Conservation (phyloP, 2,329 filamentous ascomycete species). For the Amylocarpus encephaloides region DNA sequence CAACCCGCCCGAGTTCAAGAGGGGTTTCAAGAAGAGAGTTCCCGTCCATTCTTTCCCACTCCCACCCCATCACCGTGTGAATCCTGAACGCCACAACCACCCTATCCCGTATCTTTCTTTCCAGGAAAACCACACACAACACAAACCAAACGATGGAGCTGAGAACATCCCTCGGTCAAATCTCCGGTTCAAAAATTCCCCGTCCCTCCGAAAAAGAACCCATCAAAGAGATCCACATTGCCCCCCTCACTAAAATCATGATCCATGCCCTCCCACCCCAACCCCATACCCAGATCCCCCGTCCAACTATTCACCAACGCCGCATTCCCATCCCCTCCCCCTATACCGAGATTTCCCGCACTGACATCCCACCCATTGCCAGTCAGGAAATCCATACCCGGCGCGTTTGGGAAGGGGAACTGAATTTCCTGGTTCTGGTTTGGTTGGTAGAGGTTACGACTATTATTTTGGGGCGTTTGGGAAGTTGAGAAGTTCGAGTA, state of each 20-base stretch:
- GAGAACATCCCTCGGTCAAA: too few species aligned
- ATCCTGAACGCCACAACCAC: too few species aligned
- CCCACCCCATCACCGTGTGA: too few species aligned
- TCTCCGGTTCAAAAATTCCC: conserved; percentile 10
- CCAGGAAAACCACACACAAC: too few species aligned
- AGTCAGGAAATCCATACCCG: conserved; percentile 25
- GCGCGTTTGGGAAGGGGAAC: conserved; percentile 22
- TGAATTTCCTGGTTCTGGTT: conserved; percentile 17
- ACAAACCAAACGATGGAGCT: too few species aligned
- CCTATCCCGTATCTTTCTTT: too few species aligned
- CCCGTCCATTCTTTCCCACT: too few species aligned
- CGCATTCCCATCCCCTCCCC: conserved; percentile 10
- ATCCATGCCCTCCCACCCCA: conserved; percentile 18
- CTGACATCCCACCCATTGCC: conserved; percentile 11
- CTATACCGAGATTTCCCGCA: conserved; percentile 4
- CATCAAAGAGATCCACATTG: conserved; percentile 43
- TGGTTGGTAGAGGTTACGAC: not conserved
- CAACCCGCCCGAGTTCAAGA: too few species aligned
- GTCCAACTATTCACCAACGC: conserved; percentile 1
- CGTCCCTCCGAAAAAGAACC: conserved; percentile 45
- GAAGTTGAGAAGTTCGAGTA: not conserved
- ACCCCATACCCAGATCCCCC: conserved; percentile 18
- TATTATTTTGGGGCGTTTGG: not conserved
- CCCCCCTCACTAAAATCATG: conserved; percentile 28
- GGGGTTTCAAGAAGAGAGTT: too few species aligned